Evolutionary conservation across 805 yeast species (phyloP).

Genomic region (Wickerhamomyces xylosicus): DNA sequence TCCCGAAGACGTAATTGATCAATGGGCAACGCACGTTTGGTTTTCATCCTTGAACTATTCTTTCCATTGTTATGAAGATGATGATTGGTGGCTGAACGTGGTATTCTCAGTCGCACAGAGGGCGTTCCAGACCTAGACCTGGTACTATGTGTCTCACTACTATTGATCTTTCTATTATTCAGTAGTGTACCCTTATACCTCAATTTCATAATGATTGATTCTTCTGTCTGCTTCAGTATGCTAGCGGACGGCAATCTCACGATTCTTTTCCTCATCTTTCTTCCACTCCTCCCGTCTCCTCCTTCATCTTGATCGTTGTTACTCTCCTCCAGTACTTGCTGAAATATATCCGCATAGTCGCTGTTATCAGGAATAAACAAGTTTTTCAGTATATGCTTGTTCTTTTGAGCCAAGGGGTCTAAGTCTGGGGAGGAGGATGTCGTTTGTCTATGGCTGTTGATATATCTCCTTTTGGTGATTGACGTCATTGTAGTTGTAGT

Average conservation of each 20-base stretch:
- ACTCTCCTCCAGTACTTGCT: constrained; percentile 20
- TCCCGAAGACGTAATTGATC: constrained; percentile 15
- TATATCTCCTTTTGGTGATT: no score
- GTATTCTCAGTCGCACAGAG: background rate
- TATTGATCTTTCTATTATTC: background rate
- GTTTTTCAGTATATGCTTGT: constrained; percentile 17
- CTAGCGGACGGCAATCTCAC: constrained; percentile 1
- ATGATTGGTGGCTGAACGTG: background rate
- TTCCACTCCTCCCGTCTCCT: background rate
- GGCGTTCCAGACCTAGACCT: background rate
- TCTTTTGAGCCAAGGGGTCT: constrained; percentile 3
- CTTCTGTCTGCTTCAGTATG: background rate
- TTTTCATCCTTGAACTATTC: constrained; percentile 15
- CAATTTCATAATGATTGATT: background rate
- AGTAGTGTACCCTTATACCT: background rate
- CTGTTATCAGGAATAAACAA: constrained; percentile 29
- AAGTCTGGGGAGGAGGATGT: no score
- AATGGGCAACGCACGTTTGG: constrained; percentile 17
- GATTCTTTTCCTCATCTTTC: constrained; percentile 8
- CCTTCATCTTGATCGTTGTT: constrained; percentile 7
- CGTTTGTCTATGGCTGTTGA: no score
- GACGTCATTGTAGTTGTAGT: background rate
- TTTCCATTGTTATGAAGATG: background rate
- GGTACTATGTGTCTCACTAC: no score
- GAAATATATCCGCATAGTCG: constrained; percentile 24